phyloP scores from a whole-genome alignment of 805 yeast species.

The Metschnikowia amazonensis region DNA sequence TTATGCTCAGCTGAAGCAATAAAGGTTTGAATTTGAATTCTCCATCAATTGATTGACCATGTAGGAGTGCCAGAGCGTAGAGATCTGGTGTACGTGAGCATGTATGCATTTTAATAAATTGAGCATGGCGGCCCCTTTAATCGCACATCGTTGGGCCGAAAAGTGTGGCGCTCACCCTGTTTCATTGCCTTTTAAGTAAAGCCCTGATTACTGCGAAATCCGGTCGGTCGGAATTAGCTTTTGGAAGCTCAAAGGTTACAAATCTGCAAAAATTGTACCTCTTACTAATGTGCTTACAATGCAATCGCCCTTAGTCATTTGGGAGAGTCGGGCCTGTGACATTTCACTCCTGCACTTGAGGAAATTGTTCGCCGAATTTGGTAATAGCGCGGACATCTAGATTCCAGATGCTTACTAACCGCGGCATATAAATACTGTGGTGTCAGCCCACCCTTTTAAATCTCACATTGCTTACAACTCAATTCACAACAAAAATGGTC shows the following conservation, averaged over 20 bases:
- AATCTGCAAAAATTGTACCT: not conserved
- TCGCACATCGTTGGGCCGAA: constrained; percentile 1
- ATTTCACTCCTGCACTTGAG: constrained; percentile 2
- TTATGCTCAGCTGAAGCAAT: not conserved
- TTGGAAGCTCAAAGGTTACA: not conserved
- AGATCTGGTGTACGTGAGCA: not conserved
- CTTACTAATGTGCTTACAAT: not conserved
- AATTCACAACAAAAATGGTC: constrained; percentile 52
- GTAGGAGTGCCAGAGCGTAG: not conserved
- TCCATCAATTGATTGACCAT: too few relatives aligned
- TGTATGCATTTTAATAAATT: not conserved
- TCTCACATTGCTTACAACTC: not conserved
- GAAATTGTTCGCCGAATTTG: constrained; percentile 6
- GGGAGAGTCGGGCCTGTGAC: constrained; percentile 4
- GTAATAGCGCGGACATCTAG: constrained; percentile 19
- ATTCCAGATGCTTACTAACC: constrained; percentile 14
- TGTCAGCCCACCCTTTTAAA: constrained; percentile 1
- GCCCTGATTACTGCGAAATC: not conserved
- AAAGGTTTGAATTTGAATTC: not conserved
- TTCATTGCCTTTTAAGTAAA: not conserved
- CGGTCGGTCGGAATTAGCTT: not conserved
- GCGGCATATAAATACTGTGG: constrained; percentile 14
- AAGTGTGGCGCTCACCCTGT: constrained; percentile 2
- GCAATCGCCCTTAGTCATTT: not conserved
- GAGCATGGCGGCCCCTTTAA: constrained; percentile 1